A percentile compares a stretch with the other conserved stretches of the same genome.
Evolutionary conservation across 257 asterid species (phyloP).

Genomic region (Nicotiana paniculata): DNA sequence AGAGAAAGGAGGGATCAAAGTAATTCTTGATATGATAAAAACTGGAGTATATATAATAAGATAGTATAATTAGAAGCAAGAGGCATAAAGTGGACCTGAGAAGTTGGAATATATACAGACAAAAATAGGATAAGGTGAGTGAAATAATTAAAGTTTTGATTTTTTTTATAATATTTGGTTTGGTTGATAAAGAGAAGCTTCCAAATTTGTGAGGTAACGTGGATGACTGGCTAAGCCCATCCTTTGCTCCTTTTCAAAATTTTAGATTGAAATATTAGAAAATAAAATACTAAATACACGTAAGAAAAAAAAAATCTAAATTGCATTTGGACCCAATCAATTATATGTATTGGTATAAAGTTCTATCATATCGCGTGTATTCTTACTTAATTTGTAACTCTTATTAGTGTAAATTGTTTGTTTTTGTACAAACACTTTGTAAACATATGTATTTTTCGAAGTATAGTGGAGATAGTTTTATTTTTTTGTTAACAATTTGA

Average conservation of each 20-base stretch:
- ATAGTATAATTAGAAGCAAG: not conserved
- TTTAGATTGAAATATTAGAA: not conserved
- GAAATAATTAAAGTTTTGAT: not conserved
- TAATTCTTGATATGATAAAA: not conserved
- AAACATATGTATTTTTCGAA: too few relatives aligned
- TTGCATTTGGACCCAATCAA: too few relatives aligned
- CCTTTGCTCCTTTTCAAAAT: not conserved
- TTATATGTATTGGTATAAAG: too few relatives aligned
- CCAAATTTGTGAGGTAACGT: not conserved
- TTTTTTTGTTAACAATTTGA: too few relatives aligned
- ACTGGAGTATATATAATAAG: not conserved
- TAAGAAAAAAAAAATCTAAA: too few relatives aligned
- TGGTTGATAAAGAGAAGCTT: not conserved
- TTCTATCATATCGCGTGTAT: too few relatives aligned
- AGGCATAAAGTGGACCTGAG: not conserved
- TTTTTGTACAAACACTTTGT: too few relatives aligned
- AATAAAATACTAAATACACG: not conserved
- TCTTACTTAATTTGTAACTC: too few relatives aligned
- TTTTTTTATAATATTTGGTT: not conserved
- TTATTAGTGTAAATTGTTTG: too few relatives aligned
- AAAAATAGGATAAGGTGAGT: not conserved
- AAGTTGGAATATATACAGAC: not conserved
- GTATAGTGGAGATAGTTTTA: too few relatives aligned
- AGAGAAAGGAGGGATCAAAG: not conserved
- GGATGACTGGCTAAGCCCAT: constrained; percentile 2